These are phyloP conservation scores for Zygoascus biomembranicola DNA, from an alignment of 805 yeast species.

Conservation along the genomic window DNA sequence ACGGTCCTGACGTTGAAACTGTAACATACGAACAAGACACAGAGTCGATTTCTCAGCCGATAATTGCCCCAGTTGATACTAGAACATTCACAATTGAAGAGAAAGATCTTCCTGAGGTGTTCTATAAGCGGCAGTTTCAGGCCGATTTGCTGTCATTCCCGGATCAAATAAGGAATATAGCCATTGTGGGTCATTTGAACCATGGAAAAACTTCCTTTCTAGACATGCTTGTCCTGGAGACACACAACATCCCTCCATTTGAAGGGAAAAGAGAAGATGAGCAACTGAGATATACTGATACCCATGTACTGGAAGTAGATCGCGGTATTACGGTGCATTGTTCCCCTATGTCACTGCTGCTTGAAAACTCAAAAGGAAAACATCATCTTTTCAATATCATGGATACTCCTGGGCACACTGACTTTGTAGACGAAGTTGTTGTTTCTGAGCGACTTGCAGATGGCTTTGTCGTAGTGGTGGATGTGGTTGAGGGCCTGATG, in stretches of 20 bases:
- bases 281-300: constrained; percentile 62
- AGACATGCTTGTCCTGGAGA: constrained; percentile 57
- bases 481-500: constrained; percentile 75
- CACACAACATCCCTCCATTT: constrained; percentile 44
- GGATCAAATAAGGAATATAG: constrained; percentile 61
- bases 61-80: constrained; percentile 45
- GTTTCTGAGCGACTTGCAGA: constrained; percentile 54
- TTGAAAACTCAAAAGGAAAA: constrained; percentile 44
- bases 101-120: constrained; percentile 46
- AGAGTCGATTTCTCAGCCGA: constrained; percentile 52
- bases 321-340: constrained; percentile 63
- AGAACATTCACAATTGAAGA: constrained; percentile 44
- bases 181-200: constrained; percentile 70
- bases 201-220: constrained; percentile 80
- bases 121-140: constrained; percentile 50
- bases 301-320: constrained; percentile 56
- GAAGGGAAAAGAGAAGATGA: constrained; percentile 31
- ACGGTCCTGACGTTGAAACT: constrained; percentile 59
- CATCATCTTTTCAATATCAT: constrained; percentile 55
- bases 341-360: constrained; percentile 51
- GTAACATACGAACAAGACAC: constrained; percentile 46
- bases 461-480: constrained; percentile 63
- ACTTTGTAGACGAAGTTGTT: constrained; percentile 69
- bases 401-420: constrained; percentile 90
- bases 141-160: constrained; percentile 43